Base-by-base conservation (phyloP, 1,139 yeast species). In the Pichia sp. region DNA sequence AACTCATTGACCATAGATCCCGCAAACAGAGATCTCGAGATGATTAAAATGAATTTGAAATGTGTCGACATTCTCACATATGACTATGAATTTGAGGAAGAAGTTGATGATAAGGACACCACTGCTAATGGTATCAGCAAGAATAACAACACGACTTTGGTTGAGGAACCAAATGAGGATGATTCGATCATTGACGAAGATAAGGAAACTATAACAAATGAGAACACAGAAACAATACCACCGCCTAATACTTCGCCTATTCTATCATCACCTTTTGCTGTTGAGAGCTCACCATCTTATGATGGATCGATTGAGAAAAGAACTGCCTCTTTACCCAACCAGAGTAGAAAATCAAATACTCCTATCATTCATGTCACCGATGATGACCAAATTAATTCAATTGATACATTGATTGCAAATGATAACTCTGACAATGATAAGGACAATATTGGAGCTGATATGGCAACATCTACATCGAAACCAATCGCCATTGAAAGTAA, bases 1-100 rank as follows among this genome's bases (percentile, higher is more conserved):
- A 74, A 74, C 48, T 71, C 85, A 45, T 67, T 91, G 40, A 81
- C 94, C 15, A 72, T 88, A 42, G 96, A 88, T 61, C 98, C 98
- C 1, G 72, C 72, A 32, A 85, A 88, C 60, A 76, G 98, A 51
- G 79, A 80, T 48, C 64, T 91, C 44, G 52, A 54, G 3, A 62
- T 63, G 40, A 72, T 87, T 64, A 72, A 73, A 45, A 58, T 62
- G 7, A 93, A 85, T 50, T 62, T 88, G 36, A 53, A 61, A 16
- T 66, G 65, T 34, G 71, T 86, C 32, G 72, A 74, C 39, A 77
- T 70, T 46, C 81, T 91, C 63, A 86, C 96, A 12, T 46, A 49
- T 31, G 96, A 88, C 59, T 94, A 83, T 48, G 94, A 62, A 29
- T 60, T 61, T 36, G 59, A 59, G 32, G 67, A 64, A 29, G 61